phyloP scores from a whole-genome alignment of 2,329 filamentous ascomycete species.

The Claviceps sp. region DNA sequence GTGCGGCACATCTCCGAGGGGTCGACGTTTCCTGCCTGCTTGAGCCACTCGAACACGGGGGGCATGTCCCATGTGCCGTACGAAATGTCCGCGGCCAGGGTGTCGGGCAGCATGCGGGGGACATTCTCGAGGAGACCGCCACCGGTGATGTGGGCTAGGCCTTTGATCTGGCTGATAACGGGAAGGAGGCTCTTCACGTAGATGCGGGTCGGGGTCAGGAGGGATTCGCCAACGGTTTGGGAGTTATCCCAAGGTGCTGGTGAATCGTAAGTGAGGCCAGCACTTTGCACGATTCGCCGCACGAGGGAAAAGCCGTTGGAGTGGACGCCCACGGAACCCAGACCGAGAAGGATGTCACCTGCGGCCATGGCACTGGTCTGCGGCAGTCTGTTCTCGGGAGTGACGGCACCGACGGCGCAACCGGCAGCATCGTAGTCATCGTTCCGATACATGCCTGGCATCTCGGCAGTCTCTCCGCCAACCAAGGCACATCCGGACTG shows the following conservation, averaged over 20 bases:
- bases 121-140: conserved; percentile 90
- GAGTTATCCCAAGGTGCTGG: conserved; percentile 61
- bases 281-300: conserved; percentile 67
- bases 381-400: conserved; percentile 57
- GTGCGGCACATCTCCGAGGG: conserved; percentile 75
- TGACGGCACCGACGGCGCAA: conserved; percentile 75
- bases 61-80: conserved; percentile 63
- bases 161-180: conserved; percentile 61
- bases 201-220: conserved; percentile 83
- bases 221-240: conserved; percentile 54
- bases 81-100: conserved; percentile 71
- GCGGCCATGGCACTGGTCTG: conserved; percentile 59
- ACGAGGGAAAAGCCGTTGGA: conserved; percentile 98
- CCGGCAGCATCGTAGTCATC: conserved; percentile 91
- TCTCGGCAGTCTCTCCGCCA: conserved; percentile 96
- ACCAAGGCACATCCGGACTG: conserved; percentile 83
- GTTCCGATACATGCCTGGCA: conserved; percentile 85
- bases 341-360: conserved; percentile 76
- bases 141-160: conserved; percentile 92
- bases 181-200: conserved; percentile 76
- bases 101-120: conserved; percentile 74
- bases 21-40: conserved; percentile 55
- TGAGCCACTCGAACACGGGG: conserved; percentile 77
- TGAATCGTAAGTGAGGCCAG: conserved; percentile 58
- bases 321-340: conserved; percentile 78